Evolutionary conservation across 2,329 filamentous ascomycete species (phyloP), one percentile per base, ranked within the genome.

Genomic region (Meredithiella fracta): DNA sequence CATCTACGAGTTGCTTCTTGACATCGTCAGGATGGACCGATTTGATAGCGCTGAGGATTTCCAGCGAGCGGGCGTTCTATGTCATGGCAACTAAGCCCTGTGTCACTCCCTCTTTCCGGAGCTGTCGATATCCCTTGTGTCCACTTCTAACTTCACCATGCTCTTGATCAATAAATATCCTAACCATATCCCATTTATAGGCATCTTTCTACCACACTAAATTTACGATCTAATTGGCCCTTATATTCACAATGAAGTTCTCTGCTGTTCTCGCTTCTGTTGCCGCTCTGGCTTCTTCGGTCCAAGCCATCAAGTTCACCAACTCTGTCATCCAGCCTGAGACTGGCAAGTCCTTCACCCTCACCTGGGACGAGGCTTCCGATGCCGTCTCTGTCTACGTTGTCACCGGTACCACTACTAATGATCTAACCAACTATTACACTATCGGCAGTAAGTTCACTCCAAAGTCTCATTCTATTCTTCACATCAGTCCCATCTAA

Each of bases 181-280:
- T 49, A 49, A 49, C 9, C 20, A 51, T 23, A 20, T 3, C 22
- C 29, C 4, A 38, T n/a, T 34, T 29, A 31, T 17, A 54, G 52
- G 47, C 26, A 42, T 53, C 53, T 53, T 38, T 53, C 29, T 34
- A 34, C 34, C 47, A 23, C 34, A 37, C 22, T 22, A 54, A 49
- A 51, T 47, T 54, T 47, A 47, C 54, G 17, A 49, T 49, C 25
- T 26, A 29, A 29, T 50, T 22, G 8, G 17, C 47, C 54, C 49
- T 50, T 37, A 34, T 49, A 53, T 56, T 64, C 72, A 79, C 73
- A 60, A 80, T 81, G 77, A 74, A 71, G 64, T 77, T 74, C 61
- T 67, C 73, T 62, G 65, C 70, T 62, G 67, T 73, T 59, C 62
- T 80, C 68, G 75, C 76, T 17, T 44, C 44, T 64, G 69, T 76